These are phyloP conservation scores for Coniferiporia weirii DNA, from an alignment of 1,284 basidiomycete species.

Conservation along the genomic window DNA sequence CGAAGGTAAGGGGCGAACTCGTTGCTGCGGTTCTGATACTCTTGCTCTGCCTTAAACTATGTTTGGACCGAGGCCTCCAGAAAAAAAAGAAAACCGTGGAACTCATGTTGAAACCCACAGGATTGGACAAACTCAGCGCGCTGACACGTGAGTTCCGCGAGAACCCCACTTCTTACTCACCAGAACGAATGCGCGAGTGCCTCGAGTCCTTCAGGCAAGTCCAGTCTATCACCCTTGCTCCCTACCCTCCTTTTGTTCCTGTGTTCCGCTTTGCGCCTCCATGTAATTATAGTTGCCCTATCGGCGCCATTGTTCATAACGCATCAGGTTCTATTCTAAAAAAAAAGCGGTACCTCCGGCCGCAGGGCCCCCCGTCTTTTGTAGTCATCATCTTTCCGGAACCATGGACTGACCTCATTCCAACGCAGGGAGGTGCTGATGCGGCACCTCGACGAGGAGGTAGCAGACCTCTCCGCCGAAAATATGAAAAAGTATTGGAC, in stretches of 20 bases:
- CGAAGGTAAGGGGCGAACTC: conserved; percentile 37
- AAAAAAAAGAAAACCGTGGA: not conserved
- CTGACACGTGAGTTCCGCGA: conserved; percentile 43
- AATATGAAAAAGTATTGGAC: conserved; percentile 65
- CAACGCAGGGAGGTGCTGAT: conserved; percentile 50
- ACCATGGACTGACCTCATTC: not conserved
- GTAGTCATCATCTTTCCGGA: not conserved
- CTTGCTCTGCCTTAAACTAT: not conserved
- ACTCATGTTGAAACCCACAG: conserved; percentile 27
- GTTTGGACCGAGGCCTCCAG: not conserved
- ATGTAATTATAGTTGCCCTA: not conserved
- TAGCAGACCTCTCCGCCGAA: conserved; percentile 51
- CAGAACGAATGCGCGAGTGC: conserved; percentile 49
- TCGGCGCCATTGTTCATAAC: not conserved
- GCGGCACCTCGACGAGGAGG: conserved; percentile 64
- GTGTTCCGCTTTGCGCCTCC: not conserved
- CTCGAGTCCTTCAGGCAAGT: conserved; percentile 47
- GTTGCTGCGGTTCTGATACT: not conserved
- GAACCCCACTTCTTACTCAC: conserved; percentile 51
- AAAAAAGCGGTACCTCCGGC: not conserved
- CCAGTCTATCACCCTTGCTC: not conserved
- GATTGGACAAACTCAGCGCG: conserved; percentile 46
- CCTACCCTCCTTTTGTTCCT: not conserved
- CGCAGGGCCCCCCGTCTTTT: not conserved
- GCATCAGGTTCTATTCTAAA: not conserved